Conservation (phyloP, 176 grass and related monocot species). For the Cymbopogon citratus region DNA sequence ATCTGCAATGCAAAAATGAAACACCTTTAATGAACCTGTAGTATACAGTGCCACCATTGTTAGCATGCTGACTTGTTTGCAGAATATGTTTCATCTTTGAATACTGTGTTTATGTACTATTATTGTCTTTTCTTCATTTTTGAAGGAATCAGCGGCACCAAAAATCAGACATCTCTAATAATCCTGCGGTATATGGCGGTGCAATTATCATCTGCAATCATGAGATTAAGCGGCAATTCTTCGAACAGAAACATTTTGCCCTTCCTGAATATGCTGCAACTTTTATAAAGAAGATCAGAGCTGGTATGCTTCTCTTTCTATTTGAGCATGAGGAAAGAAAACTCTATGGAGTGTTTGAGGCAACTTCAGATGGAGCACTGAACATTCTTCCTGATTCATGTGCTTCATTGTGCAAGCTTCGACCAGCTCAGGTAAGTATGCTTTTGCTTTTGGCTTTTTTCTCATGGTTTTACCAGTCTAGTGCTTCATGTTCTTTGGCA, state of each 20-base stretch:
- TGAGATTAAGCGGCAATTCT: conserved; percentile 38
- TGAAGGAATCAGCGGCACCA: conserved; percentile 24
- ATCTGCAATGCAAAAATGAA: neutral
- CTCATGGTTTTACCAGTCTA: conserved; percentile 10
- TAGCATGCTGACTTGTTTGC: neutral
- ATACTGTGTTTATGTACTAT: neutral
- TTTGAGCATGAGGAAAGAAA: conserved; percentile 54
- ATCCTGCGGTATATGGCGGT: conserved; percentile 46
- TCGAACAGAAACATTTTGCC: conserved; percentile 38
- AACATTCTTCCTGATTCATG: conserved; percentile 48
- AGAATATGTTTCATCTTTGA: conserved; percentile 7
- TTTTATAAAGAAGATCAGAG: conserved; percentile 60
- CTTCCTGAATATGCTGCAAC: conserved; percentile 42
- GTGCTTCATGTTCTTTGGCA: conserved; percentile 19
- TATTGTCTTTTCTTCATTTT: conserved; percentile 5
- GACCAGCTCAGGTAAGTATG: conserved; percentile 42
- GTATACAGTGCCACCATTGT: conserved; percentile 23
- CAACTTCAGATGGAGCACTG: conserved; percentile 56
- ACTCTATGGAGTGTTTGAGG: conserved; percentile 61
- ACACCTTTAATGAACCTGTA: conserved; percentile 23
- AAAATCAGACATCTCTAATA: conserved; percentile 17
- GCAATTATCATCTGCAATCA: conserved; percentile 54
- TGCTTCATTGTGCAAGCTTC: conserved; percentile 24
- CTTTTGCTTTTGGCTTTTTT: conserved; percentile 14
- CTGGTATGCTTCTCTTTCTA: conserved; percentile 71